phyloP scores from a whole-genome alignment of 2,329 filamentous ascomycete genomes.

The Talaromyces sp. region DNA sequence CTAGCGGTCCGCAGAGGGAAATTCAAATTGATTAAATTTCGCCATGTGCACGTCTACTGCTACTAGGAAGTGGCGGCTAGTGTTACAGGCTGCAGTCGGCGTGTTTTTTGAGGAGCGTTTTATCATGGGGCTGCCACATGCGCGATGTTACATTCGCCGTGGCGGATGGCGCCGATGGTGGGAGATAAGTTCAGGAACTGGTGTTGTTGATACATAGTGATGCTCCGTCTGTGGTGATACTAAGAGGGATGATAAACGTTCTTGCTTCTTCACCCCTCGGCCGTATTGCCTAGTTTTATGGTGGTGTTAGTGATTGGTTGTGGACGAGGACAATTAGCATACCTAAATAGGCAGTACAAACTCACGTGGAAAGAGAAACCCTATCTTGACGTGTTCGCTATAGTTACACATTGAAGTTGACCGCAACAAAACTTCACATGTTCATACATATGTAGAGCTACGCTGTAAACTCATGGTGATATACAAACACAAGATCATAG shows the following conservation, averaged over 20 bases:
- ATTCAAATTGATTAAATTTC: background rate
- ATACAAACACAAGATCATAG: background rate
- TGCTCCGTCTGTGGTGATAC: background rate
- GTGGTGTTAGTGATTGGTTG: no score
- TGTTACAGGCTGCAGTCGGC: background rate
- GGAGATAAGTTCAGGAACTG: background rate
- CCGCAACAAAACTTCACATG: background rate
- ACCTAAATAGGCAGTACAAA: background rate
- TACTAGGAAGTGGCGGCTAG: background rate
- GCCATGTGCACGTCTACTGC: background rate
- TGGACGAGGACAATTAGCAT: background rate
- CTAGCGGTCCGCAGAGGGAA: background rate
- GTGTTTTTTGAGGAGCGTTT: background rate
- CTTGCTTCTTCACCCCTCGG: background rate
- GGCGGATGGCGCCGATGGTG: background rate
- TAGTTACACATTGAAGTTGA: background rate
- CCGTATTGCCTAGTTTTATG: no score
- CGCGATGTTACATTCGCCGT: background rate
- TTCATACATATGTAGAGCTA: background rate
- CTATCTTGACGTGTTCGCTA: background rate
- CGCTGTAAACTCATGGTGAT: background rate
- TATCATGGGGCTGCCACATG: constrained; percentile 8
- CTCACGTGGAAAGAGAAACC: background rate
- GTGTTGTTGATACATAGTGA: background rate
- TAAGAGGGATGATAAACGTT: background rate